phyloP scores from a whole-genome alignment of 2,329 filamentous ascomycete species.

The Lasiodiplodia theobromae region DNA sequence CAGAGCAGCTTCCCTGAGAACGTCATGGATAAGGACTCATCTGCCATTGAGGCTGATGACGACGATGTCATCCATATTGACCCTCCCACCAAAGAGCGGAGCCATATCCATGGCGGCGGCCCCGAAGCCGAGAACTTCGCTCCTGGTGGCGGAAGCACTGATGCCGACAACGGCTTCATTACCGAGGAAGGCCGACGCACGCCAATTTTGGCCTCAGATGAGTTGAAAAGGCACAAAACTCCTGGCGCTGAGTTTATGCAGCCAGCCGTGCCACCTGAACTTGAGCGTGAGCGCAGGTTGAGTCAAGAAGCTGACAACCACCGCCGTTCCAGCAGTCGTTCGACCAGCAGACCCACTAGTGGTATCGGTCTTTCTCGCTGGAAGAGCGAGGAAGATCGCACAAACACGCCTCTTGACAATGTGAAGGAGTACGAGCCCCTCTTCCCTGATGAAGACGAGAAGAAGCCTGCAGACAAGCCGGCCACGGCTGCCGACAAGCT shows the following conservation, averaged over 20 bases:
- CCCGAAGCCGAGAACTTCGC: conserved; percentile 61
- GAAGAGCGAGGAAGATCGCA: conserved; percentile 61
- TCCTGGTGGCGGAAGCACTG: conserved; percentile 53
- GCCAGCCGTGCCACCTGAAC: conserved; percentile 80
- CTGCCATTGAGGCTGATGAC: conserved; percentile 51
- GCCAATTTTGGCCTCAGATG: conserved; percentile 88
- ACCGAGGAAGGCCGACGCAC: conserved; percentile 70
- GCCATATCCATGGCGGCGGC: conserved; percentile 56
- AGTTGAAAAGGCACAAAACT: conserved; percentile 72
- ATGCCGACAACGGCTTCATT: conserved; percentile 57
- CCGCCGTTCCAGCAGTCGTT: conserved; percentile 54
- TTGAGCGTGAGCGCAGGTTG: conserved; percentile 59
- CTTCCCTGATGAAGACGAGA: conserved; percentile 78
- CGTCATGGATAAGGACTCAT: conserved; percentile 31
- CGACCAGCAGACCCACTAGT: conserved; percentile 42
- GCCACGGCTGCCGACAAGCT: conserved; percentile 62
- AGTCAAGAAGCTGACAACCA: conserved; percentile 58
- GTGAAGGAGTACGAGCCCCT: conserved; percentile 95
- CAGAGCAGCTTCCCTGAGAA: conserved; percentile 57
- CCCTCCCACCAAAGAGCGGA: conserved; percentile 61
- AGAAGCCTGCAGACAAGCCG: conserved; percentile 60
- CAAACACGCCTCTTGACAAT: conserved; percentile 77
- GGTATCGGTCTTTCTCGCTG: conserved; percentile 60
- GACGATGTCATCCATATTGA: conserved; percentile 79
- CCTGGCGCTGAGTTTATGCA: conserved; percentile 72